These are phyloP conservation scores for Aspergillus campestris DNA, from an alignment of 495 filamentous ascomycete genomes.

Conservation along the genomic window DNA sequence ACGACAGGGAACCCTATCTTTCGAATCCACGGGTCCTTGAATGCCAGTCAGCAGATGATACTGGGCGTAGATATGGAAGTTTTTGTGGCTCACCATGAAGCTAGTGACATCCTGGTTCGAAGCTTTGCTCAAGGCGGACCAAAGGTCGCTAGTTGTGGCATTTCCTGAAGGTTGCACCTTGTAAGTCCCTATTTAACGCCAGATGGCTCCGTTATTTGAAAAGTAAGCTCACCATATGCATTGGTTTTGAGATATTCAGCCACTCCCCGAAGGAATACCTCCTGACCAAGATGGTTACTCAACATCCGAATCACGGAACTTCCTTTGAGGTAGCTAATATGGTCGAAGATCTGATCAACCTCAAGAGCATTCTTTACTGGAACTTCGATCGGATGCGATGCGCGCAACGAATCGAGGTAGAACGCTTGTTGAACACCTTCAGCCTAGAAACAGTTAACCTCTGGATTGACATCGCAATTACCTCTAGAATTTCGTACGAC, in stretches of 20 bases:
- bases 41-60: constrained; percentile 8
- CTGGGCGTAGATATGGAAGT: not conserved
- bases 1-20: constrained; percentile 91
- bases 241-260: constrained; percentile 80
- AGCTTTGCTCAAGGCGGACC: constrained; percentile 80
- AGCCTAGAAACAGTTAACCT: constrained; percentile 47
- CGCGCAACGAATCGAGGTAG: constrained; percentile 75
- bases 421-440: constrained; percentile 89
- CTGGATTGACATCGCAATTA: constrained; percentile 19
- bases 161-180: constrained; percentile 46
- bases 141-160: constrained; percentile 86
- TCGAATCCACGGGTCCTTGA: constrained; percentile 75
- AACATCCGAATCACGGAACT: constrained; percentile 94
- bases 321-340: constrained; percentile 92
- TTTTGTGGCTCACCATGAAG: constrained; percentile 57
- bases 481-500: constrained; percentile 60
- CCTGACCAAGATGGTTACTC: constrained; percentile 71
- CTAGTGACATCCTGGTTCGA: constrained; percentile 79
- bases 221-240: constrained; percentile 49
- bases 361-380: constrained; percentile 83
- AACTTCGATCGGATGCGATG: constrained; percentile 92
- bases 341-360: constrained; percentile 93
- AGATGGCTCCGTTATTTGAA: not conserved
- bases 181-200: not conserved
- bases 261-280: constrained; percentile 83